phyloP scores from a whole-genome alignment of 371 early-diverging fungal genomes.

The Apophysomyces elegans region DNA sequence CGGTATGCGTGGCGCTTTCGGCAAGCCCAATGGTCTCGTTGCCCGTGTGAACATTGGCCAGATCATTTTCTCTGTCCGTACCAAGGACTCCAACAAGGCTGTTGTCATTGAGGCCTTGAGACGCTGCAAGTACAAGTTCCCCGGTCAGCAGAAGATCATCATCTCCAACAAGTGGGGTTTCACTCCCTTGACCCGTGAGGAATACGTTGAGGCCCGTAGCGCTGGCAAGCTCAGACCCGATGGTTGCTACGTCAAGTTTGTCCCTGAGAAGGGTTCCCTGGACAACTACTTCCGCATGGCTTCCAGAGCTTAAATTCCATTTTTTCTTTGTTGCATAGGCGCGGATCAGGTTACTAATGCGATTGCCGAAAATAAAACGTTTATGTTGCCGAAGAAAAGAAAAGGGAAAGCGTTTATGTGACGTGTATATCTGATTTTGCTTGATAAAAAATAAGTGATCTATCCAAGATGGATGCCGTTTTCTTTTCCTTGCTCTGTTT shows the following conservation, averaged over 20 bases:
- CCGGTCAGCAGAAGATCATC: constrained; percentile 99
- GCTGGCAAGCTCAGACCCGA: constrained; percentile 90
- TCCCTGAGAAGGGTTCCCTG: constrained; percentile 90
- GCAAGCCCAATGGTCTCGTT: constrained; percentile 99
- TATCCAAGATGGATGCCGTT: too few species aligned
- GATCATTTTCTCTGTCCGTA: constrained; percentile 97
- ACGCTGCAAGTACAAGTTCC: constrained; percentile 99
- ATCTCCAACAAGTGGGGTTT: constrained; percentile 99
- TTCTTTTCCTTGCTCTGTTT: too few species aligned
- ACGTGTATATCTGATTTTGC: too few species aligned
- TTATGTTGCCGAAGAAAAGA: too few species aligned
- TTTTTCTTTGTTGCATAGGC: too few species aligned
- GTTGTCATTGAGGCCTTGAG: constrained; percentile 98
- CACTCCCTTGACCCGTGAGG: constrained; percentile 96
- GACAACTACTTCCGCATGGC: constrained; percentile 54
- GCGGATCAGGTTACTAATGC: too few species aligned
- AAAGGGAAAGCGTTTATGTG: too few species aligned
- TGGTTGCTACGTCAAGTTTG: constrained; percentile 98
- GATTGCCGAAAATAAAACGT: background rate
- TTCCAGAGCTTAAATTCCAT: constrained; percentile 29
- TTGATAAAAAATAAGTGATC: too few species aligned
- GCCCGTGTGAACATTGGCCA: constrained; percentile 99
- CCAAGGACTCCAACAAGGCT: constrained; percentile 96
- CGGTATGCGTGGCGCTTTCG: constrained; percentile 99
- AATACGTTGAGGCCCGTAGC: constrained; percentile 84